Base-by-base conservation (phyloP, 1,139 yeast species). In the Ogataea hybrid region DNA sequence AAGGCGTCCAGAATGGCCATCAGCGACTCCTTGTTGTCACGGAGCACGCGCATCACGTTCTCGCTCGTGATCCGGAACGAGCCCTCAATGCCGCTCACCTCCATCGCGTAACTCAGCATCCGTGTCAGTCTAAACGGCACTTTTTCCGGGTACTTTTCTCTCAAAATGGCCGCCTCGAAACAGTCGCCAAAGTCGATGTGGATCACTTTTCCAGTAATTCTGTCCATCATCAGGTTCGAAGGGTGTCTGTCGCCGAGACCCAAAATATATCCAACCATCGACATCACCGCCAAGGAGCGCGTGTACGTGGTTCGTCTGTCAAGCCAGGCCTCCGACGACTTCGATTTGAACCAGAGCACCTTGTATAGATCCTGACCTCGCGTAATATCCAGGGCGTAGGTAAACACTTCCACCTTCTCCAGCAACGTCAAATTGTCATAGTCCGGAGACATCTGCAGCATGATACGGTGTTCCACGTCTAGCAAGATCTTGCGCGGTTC, bases 141-240 rank as follows among this genome's bases (percentile, higher is more conserved):
- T 64, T 90, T 90, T 61, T 94, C 99, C 0, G 99, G 99, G 63
- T 85, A 94, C 61, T 92, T 94, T 54, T 92, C 98, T 54, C 99
- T 78, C 49, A 94, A 68, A 42, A 92, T 89, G 0, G 99, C 98
- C 1, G 97, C 97, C 61, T 94, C 99, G 60, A 94, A 94, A 74
- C 99, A 94, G 62, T 94, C 99, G 53, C 98, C 99, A 65, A 92
- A 94, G 72, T 94, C 99, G 66, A 94, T 90, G 61, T 94, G 99
- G 32, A 92, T 77, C 35, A 94, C 96, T 59, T 90, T 89, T 49
- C 99, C 99, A 0, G 97, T 88, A 40, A 82, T 77, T 53, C 97
- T 73, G 61, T 90, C 96, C 65, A 94, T 76, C 97, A 94, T 88
- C 66, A 94, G 74, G 59, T 94, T 94, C 23, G 97, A 87, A 21